Conservation (phyloP, 2,329 filamentous ascomycete species). For the Alternaria dauci region DNA sequence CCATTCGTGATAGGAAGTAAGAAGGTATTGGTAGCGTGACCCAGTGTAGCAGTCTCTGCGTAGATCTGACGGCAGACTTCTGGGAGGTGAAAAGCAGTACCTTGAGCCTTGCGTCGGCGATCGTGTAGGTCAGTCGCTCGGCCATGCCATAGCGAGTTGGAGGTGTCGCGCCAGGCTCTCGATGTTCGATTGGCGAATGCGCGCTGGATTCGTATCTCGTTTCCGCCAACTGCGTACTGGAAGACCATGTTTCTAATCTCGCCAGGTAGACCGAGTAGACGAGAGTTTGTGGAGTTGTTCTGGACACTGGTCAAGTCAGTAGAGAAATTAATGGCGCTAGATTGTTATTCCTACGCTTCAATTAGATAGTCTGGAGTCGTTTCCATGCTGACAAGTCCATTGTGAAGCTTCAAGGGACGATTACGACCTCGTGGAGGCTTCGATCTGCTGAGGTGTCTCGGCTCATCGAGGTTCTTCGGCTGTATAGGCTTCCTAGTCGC, state of each 20-base stretch:
- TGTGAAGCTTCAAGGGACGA: not conserved
- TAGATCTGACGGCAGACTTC: not conserved
- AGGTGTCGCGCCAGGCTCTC: not conserved
- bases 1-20: not conserved
- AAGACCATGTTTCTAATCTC: slow-evolving; percentile 13
- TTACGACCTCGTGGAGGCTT: not conserved
- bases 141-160: not conserved
- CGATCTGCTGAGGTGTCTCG: no score
- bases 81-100: not conserved
- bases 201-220: not conserved
- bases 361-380: slow-evolving; percentile 4
- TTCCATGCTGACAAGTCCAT: slow-evolving; percentile 6
- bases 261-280: slow-evolving; percentile 13
- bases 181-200: not conserved
- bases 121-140: not conserved
- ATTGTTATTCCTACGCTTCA: not conserved
- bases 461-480: not conserved
- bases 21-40: not conserved
- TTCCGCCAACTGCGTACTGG: not conserved
- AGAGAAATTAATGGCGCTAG: not conserved
- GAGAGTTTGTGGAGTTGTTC: slow-evolving; percentile 2
- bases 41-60: not conserved
- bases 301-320: not conserved
- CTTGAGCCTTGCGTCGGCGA: not conserved
- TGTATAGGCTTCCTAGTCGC: not conserved